phyloP scores from a whole-genome alignment of 495 filamentous ascomycete species.

The Trichoderma reesei region DNA sequence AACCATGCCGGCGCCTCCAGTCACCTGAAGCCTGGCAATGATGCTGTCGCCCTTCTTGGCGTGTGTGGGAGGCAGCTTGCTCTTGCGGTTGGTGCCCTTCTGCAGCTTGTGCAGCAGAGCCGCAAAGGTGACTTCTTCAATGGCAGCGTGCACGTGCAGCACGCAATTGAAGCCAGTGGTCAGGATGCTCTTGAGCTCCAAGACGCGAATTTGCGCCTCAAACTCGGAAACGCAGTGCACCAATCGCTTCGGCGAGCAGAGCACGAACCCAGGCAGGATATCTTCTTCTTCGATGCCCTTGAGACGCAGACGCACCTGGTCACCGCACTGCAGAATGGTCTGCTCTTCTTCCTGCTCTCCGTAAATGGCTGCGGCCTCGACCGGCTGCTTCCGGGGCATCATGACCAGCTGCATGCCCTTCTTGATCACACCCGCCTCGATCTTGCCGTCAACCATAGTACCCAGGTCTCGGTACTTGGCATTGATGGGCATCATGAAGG shows the following conservation, averaged over 20 bases:
- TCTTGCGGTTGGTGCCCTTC: conserved; percentile 89
- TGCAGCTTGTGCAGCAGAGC: conserved; percentile 87
- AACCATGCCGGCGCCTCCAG: conserved; percentile 70
- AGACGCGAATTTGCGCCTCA: conserved; percentile 89
- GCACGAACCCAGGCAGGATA: conserved; percentile 87
- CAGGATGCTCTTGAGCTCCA: conserved; percentile 94
- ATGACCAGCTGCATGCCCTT: conserved; percentile 74
- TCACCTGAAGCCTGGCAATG: conserved; percentile 84
- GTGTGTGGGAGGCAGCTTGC: conserved; percentile 84
- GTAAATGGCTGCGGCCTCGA: conserved; percentile 74
- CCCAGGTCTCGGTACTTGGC: conserved; percentile 97
- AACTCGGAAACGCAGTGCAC: conserved; percentile 86
- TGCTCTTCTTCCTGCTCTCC: conserved; percentile 96
- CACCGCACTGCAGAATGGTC: conserved; percentile 67
- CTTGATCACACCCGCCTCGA: conserved; percentile 86
- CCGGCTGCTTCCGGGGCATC: conserved; percentile 85
- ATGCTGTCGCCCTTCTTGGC: conserved; percentile 87
- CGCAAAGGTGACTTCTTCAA: conserved; percentile 88
- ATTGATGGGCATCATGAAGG: conserved; percentile 98
- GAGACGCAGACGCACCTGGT: conserved; percentile 87
- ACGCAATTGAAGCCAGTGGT: conserved; percentile 75
- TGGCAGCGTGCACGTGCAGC: conserved; percentile 85
- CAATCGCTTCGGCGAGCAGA: conserved; percentile 82
- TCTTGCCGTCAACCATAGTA: conserved; percentile 93
- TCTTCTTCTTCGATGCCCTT: conserved; percentile 96